Percentiles rank a stretch among this genome's conserved stretches.
These are phyloP conservation scores for Monsonia emarginata DNA, from an alignment of 441 rosid species.

Conservation along the genomic window DNA sequence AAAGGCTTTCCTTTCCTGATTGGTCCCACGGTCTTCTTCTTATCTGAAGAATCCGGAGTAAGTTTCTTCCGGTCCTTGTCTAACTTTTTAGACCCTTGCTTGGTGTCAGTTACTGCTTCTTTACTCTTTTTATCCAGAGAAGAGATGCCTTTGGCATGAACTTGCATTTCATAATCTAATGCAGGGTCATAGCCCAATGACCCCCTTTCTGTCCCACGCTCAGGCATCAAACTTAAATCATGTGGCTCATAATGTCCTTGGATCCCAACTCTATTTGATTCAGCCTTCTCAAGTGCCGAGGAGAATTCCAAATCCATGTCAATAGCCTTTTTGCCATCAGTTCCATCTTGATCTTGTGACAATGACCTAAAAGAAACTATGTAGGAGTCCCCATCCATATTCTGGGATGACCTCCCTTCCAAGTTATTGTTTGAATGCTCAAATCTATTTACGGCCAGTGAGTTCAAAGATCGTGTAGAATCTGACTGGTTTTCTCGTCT, in stretches of 20 bases:
- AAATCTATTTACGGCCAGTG: slow-evolving; percentile 40
- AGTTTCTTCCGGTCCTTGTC: slow-evolving; percentile 56
- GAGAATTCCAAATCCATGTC: slow-evolving; percentile 59
- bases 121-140: slow-evolving; percentile 36
- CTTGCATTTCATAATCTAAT: slow-evolving; percentile 59
- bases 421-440: slow-evolving; percentile 36
- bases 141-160: slow-evolving; percentile 25
- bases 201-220: slow-evolving; percentile 51
- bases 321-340: slow-evolving; percentile 37
- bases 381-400: slow-evolving; percentile 66
- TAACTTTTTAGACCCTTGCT: slow-evolving; percentile 44
- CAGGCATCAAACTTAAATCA: slow-evolving; percentile 64
- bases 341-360: slow-evolving; percentile 33
- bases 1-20: slow-evolving; percentile 73
- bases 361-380: slow-evolving; percentile 49
- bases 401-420: slow-evolving; percentile 35
- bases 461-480: slow-evolving; percentile 32
- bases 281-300: slow-evolving; percentile 31
- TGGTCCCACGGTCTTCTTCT: slow-evolving; percentile 61
- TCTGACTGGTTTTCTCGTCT: slow-evolving; percentile 31
- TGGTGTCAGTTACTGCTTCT: slow-evolving; percentile 23
- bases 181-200: slow-evolving; percentile 64
- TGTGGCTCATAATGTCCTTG: slow-evolving; percentile 64
- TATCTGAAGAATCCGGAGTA: slow-evolving; percentile 36
- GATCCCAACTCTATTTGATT: slow-evolving; percentile 27